phyloP scores from a whole-genome alignment of 345 rosid genomes.

The Leavenworthia alabamica region DNA sequence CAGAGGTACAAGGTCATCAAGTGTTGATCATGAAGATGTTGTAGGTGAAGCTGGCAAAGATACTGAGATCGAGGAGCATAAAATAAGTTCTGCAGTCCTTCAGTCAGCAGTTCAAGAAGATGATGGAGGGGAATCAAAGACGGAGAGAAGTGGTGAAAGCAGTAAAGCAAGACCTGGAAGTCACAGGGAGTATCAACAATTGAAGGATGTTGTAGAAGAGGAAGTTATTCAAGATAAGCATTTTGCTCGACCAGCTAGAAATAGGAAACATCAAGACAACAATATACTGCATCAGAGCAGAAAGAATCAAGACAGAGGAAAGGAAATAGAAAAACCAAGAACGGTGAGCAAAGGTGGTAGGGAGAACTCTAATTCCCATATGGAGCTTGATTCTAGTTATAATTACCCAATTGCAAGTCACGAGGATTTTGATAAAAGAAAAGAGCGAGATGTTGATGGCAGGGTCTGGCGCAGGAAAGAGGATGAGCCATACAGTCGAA shows the following conservation, averaged over 20 bases:
- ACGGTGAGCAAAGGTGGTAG: constrained; percentile 41
- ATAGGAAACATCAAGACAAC: constrained; percentile 47
- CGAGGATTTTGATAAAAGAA: constrained; percentile 60
- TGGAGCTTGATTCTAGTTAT: constrained; percentile 50
- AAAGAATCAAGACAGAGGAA: constrained; percentile 55
- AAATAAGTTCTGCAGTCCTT: constrained; percentile 37
- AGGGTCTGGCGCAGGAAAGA: constrained; percentile 58
- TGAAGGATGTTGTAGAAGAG: constrained; percentile 65
- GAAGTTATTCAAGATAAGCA: constrained; percentile 70
- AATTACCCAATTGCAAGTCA: constrained; percentile 40
- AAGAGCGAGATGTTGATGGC: constrained; percentile 57
- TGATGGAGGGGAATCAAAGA: constrained; percentile 64
- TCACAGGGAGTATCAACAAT: constrained; percentile 66
- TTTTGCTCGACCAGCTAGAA: constrained; percentile 35
- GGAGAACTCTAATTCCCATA: constrained; percentile 48
- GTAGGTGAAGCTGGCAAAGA: constrained; percentile 42
- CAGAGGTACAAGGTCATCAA: constrained; percentile 44
- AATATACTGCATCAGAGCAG: constrained; percentile 46
- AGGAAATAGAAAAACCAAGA: constrained; percentile 53
- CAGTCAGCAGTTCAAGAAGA: constrained; percentile 48
- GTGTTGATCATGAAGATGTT: constrained; percentile 53
- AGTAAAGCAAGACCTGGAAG: constrained; percentile 86
- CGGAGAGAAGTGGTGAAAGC: constrained; percentile 85
- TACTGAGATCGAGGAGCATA: constrained; percentile 44
- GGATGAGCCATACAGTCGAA: constrained; percentile 51